Evolutionary conservation across 139 green algal species (phyloP), one percentile per base, ranked within the genome.

Genomic region (Picochlorum sp.): DNA sequence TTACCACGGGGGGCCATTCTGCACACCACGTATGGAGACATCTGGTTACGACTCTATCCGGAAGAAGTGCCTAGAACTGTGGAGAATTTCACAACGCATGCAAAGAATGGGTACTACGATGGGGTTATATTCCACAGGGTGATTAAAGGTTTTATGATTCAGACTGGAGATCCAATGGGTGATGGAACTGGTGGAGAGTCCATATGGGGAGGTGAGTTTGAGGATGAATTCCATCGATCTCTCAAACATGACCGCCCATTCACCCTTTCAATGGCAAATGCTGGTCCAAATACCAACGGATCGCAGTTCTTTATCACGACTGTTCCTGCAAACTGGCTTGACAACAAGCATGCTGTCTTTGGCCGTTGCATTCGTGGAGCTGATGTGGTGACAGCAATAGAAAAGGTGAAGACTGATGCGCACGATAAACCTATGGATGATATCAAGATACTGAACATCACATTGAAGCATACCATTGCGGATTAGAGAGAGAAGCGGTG

Each of bases 81-180:
- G 28, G 94, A 99, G 72, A 99, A 99, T 85, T 99, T 98, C 80
- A 92, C 81, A 13, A 92, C 82, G 6, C 94, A 99, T 72, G 79
- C 83, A 6, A 72, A 74, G 41, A 97, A 97, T 68, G 88, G 88
- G 15, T 99, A 98, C 74, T 98, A 96, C 50, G 88, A 98, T 64
- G 75, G 70, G 34, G 71, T 97, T 46, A 80, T 95, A 59, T 95
- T 98, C 81, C 94, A 99, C 76, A 77, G 93, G 13, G 85, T 98
- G 13, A 98, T 98, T 72, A 96, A 97, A 74, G 88, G 88, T 50
- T 98, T 98, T 89, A 97, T 97, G 92, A 9, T 56, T 14, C 56
- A 57, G 26, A 56, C 65, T 14, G 52, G 49, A 54, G 46, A 74
- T n/a, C 30, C 63, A 21, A 34, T 61, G 90, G 88, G 93, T 18